A percentile compares a stretch with the other conserved stretches of the same genome.
Evolutionary conservation across 768 basidiomycete species (phyloP).

Genomic region (Asterophora lycoperdoides): DNA sequence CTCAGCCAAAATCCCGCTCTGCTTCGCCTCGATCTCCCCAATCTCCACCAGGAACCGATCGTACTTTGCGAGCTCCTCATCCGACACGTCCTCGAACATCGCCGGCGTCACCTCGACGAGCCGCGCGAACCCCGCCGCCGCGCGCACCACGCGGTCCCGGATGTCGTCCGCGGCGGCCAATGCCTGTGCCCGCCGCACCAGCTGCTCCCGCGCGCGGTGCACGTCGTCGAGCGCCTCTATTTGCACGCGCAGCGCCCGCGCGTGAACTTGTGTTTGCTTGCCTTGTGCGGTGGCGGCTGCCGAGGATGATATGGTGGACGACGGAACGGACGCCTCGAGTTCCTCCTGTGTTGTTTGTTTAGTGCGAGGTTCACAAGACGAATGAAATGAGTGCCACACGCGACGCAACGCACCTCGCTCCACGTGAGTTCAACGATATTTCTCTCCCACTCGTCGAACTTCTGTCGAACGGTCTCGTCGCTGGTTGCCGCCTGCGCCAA

Average conservation of each 20-base stretch:
- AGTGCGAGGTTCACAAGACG: too few relatives aligned
- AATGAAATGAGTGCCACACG: too few relatives aligned
- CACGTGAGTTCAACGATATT: conserved; percentile 66
- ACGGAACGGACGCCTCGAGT: conserved; percentile 65
- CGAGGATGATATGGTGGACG: conserved; percentile 43
- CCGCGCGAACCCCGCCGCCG: conserved; percentile 61
- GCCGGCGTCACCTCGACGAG: conserved; percentile 72
- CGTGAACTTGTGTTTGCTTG: conserved; percentile 54
- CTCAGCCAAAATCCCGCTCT: conserved; percentile 58
- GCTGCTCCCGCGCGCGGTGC: conserved; percentile 51
- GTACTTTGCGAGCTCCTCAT: conserved; percentile 78
- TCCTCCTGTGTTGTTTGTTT: conserved; percentile 40
- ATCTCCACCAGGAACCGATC: conserved; percentile 67
- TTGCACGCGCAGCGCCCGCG: conserved; percentile 64
- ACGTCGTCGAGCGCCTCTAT: conserved; percentile 81
- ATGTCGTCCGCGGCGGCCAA: conserved; percentile 72
- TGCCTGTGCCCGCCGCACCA: conserved; percentile 61
- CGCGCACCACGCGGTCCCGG: conserved; percentile 57
- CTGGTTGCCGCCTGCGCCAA: conserved; percentile 69
- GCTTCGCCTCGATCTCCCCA: conserved; percentile 48
- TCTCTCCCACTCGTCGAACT: conserved; percentile 88
- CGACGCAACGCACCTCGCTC: conserved; percentile 49
- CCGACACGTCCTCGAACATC: conserved; percentile 83
- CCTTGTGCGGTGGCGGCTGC: conserved; percentile 33
- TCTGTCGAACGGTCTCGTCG: conserved; percentile 70